Base-by-base conservation (phyloP, 768 basidiomycete genomes). In the Cyathus striatus region DNA sequence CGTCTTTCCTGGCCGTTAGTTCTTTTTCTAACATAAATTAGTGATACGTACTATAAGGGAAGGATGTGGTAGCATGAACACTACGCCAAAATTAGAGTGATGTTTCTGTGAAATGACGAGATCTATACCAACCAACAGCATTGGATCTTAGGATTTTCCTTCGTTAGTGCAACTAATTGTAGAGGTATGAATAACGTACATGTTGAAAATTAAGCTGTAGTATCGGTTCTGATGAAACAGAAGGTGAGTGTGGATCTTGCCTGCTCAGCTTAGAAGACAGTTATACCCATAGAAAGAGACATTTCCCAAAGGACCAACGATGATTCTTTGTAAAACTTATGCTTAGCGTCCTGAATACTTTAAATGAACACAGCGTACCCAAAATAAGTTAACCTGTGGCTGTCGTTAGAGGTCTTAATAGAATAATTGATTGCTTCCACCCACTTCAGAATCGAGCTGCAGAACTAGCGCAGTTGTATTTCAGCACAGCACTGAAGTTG, bases 221-320 rank as follows among this genome's bases (percentile, higher is more conserved):
- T 65, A 67, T 38, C 64, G 59, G 44, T 60, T 62, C 65, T 64
- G 27, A 24, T 20, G 18, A n/a, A 26, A 23, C 5, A 1, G 39
- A 14, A 43, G 21, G 20, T n/a, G n/a, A n/a, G n/a, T n/a, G n/a
- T n/a, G n/a, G n/a, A n/a, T n/a, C n/a, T n/a, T n/a, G n/a, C n/a
- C n/a, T n/a, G n/a, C n/a, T n/a, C n/a, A n/a, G n/a, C n/a, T 6
- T 13, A 24, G 16, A 14, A 40, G 23, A 21, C 17, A n/a, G 12
- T 23, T 49, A 41, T 38, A 61, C 62, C 61, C 63, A 68, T 25
- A 66, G 20, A 44, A 66, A 68, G 20, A 66, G 43, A 24, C 38
- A 53, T 47, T 68, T 68, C 6, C 61, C 62, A 9, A 62, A 37
- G 3, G 62, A 59, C 64, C 63, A 66, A 26, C 56, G 52, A 41